Evolutionary conservation across 768 basidiomycete genomes (phyloP).

Genomic region (Holtermannia corniformis): DNA sequence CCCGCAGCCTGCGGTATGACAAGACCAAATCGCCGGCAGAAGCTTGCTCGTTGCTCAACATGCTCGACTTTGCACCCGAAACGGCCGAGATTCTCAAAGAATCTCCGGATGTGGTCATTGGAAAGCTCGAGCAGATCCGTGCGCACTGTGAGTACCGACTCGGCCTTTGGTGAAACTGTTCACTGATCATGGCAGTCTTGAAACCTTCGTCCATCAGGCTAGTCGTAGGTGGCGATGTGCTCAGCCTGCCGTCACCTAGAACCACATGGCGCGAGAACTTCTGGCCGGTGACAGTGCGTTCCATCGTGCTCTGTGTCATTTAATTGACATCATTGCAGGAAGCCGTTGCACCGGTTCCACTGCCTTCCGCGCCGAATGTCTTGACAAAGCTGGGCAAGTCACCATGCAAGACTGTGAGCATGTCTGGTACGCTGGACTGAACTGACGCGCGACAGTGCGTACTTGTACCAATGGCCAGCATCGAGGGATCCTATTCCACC

Average conservation of each 20-base stretch:
- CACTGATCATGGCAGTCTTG: conserved; percentile 51
- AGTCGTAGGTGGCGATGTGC: conserved; percentile 78
- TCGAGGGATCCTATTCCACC: conserved; percentile 80
- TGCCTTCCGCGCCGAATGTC: conserved; percentile 58
- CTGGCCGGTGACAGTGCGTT: conserved; percentile 52
- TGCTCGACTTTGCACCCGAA: conserved; percentile 69
- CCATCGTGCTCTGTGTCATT: not conserved
- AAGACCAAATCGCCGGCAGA: conserved; percentile 59
- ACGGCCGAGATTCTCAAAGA: conserved; percentile 63
- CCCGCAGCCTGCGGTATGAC: conserved; percentile 56
- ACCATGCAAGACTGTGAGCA: conserved; percentile 58
- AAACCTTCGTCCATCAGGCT: conserved; percentile 75
- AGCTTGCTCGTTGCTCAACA: conserved; percentile 58
- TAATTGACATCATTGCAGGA: conserved; percentile 5
- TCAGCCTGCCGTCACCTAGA: conserved; percentile 60
- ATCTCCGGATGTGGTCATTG: conserved; percentile 60
- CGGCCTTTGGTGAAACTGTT: not conserved
- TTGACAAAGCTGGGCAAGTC: conserved; percentile 66
- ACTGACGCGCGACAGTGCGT: conserved; percentile 51
- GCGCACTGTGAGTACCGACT: conserved; percentile 49
- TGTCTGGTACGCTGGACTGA: conserved; percentile 1
- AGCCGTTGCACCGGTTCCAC: conserved; percentile 50
- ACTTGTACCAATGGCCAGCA: conserved; percentile 80
- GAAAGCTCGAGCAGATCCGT: conserved; percentile 66
- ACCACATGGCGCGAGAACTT: conserved; percentile 69